phyloP scores from a whole-genome alignment of 2,329 filamentous ascomycete genomes.

The Colletotrichum simmondsii region DNA sequence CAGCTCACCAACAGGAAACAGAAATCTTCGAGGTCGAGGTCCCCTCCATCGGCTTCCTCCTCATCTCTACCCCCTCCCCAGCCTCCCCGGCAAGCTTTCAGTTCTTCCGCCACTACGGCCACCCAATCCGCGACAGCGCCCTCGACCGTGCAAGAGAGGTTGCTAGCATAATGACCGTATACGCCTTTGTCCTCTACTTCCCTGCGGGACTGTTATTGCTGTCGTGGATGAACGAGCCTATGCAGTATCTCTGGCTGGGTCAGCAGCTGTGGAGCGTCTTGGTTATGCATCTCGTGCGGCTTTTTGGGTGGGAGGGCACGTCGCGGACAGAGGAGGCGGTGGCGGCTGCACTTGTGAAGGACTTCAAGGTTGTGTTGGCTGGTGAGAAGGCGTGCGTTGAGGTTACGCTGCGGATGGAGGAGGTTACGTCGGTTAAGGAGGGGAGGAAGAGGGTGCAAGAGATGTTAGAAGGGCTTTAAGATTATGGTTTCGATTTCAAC shows the following conservation, averaged over 20 bases:
- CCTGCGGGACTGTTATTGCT: conserved; percentile 1
- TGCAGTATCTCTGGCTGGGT: conserved; percentile 38
- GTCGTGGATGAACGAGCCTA: conserved; percentile 31
- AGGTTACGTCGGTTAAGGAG: background rate
- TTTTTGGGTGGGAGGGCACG: background rate
- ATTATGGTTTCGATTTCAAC: background rate
- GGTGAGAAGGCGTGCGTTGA: background rate
- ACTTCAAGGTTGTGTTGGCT: background rate
- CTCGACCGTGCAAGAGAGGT: background rate
- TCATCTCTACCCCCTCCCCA: conserved; percentile 35
- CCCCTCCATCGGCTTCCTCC: conserved; percentile 32
- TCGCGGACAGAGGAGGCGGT: background rate
- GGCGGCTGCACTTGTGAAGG: background rate
- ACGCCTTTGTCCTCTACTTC: background rate
- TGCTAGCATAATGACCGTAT: background rate
- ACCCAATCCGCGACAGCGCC: background rate
- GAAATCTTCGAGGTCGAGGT: conserved; percentile 24
- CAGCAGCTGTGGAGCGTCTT: conserved; percentile 38
- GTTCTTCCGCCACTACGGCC: conserved; percentile 38
- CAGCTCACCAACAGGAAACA: too few relatives aligned
- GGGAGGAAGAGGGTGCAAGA: background rate
- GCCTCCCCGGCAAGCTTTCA: background rate
- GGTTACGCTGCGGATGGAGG: background rate
- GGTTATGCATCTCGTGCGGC: conserved; percentile 33
- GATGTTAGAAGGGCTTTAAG: background rate